Percentiles rank a stretch among this genome's conserved stretches.
phyloP scores from a whole-genome alignment of 192 early-diverging fungal genomes.

The Backusella australiensis region DNA sequence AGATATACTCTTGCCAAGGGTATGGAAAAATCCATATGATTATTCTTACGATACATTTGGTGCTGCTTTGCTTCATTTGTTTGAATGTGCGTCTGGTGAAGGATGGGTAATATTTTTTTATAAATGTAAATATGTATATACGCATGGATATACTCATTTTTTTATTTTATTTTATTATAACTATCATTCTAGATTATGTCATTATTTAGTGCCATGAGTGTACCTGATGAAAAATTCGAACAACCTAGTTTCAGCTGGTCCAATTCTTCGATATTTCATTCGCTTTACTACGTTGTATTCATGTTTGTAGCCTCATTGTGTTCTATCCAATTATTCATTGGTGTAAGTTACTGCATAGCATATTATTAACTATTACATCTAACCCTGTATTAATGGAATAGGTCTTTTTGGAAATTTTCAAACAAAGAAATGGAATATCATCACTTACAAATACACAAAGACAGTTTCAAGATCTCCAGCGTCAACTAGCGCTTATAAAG shows the following conservation, averaged over 20 bases:
- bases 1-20: conserved; percentile 14
- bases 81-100: conserved; percentile 28
- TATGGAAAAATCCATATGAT: conserved; percentile 29
- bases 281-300: conserved; percentile 21
- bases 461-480: conserved; percentile 26
- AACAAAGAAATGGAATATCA: conserved; percentile 31
- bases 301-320: conserved; percentile 31
- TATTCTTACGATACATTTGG: conserved; percentile 27
- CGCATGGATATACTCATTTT: not conserved
- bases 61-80: conserved; percentile 15
- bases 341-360: conserved; percentile 10
- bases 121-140: not conserved
- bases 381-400: not conserved
- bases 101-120: conserved; percentile 21
- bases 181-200: conserved; percentile 12
- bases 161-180: not conserved
- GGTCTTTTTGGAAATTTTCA: conserved; percentile 31
- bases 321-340: conserved; percentile 30
- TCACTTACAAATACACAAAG: conserved; percentile 25
- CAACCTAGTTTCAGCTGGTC: conserved; percentile 26
- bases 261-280: conserved; percentile 12
- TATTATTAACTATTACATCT: not conserved
- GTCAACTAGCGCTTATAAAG: conserved; percentile 11
- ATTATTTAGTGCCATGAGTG: conserved; percentile 29
- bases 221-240: not conserved